Evolutionary conservation across 768 basidiomycete species (phyloP), one percentile per base, ranked within the genome.

Genomic region (Russula emetica): DNA sequence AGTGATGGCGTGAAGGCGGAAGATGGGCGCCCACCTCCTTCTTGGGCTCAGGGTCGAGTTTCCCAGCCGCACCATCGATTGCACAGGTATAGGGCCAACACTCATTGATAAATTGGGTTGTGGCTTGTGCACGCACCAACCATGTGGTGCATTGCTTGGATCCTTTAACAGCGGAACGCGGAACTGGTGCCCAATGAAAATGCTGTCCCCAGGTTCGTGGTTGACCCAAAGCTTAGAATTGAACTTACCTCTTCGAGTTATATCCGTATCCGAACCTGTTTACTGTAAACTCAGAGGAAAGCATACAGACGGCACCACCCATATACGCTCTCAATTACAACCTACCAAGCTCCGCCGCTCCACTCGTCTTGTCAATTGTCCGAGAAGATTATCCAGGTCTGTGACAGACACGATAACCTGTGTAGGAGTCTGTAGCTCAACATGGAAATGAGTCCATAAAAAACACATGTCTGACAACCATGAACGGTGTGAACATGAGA

Each of bases 231-330:
- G 45, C 10, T 47, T 11, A 47, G n/a, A 4, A 11, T 22, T 13
- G 45, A n/a, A 47, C 45, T 22, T 47, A 9, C 47, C 18, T 14
- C n/a, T 42, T 42, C 28, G 16, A 44, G 52, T 16, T 20, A 34
- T 61, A 14, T 54, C 6, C 7, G n/a, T 47, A 47, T 52, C 24
- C 42, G 16, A 36, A 55, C 24, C 5, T 62, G 47, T 11, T 51
- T 26, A n/a, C 44, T 22, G 44, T 45, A 45, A 20, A 45, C 8
- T 47, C 45, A 22, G 45, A 47, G 45, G 45, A 52, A 51, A 42
- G 26, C 24, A 42, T 42, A 5, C 49, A 38, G 22, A 11, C 54
- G 53, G 60, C 42, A 18, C 32, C 75, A 60, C 62, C 76, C 75
- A 71, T 45, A 54, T 60, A 45, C 26, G 36, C 36, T 13, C 20